These are phyloP conservation scores for Colletotrichum sp. DNA, from an alignment of 2,329 filamentous ascomycete species.

Conservation along the genomic window DNA sequence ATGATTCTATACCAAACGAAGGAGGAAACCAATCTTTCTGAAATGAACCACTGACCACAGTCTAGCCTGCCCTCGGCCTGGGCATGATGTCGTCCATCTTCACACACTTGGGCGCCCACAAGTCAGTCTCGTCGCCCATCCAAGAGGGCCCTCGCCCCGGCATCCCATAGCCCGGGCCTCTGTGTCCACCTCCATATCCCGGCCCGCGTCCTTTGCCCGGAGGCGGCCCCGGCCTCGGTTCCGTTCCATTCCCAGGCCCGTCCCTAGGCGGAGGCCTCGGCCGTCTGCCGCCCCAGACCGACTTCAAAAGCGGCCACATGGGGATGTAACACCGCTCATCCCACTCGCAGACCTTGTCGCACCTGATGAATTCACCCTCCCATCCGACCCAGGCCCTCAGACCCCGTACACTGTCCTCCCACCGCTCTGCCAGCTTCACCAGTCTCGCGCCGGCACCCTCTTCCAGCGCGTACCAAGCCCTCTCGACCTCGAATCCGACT, in stretches of 20 bases:
- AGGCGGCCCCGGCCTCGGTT: conserved; percentile 2
- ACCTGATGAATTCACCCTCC: conserved; percentile 50
- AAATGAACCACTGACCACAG: background rate
- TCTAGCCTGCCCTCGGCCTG: background rate
- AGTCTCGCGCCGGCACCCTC: background rate
- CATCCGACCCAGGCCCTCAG: conserved; percentile 56
- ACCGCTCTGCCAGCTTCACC: conserved; percentile 12
- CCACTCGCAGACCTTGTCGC: conserved; percentile 42
- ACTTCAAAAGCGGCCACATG: conserved; percentile 50
- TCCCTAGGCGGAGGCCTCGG: conserved; percentile 10
- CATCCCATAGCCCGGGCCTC: background rate
- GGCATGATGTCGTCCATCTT: conserved; percentile 23
- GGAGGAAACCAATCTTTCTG: background rate
- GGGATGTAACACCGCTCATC: conserved; percentile 54
- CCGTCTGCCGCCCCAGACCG: conserved; percentile 3
- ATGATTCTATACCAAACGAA: background rate
- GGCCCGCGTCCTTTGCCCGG: background rate
- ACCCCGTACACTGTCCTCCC: conserved; percentile 41
- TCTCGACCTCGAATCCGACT: conserved; percentile 47
- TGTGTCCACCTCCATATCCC: background rate
- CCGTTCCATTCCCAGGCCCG: conserved; percentile 3
- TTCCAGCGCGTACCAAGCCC: conserved; percentile 37
- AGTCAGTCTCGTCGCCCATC: conserved; percentile 22
- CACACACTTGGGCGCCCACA: conserved; percentile 32
- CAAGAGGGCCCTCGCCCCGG: conserved; percentile 11